Percentiles rank a stretch among this genome's conserved stretches.
Conservation (phyloP, 768 basidiomycete genomes). For the Chlorophyllum brunneum region DNA sequence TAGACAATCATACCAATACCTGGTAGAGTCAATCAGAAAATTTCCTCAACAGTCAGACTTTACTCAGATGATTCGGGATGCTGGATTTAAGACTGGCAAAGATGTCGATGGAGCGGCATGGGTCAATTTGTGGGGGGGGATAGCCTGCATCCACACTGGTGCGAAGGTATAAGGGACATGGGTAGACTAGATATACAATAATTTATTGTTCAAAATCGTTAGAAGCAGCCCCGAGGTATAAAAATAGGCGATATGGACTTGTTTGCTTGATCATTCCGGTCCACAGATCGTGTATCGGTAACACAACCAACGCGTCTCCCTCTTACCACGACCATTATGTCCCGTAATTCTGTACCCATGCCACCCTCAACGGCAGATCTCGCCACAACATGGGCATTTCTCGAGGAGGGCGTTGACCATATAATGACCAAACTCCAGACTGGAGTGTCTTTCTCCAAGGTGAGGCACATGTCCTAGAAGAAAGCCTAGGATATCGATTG, state of each 20-base stretch:
- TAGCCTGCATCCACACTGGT: conserved; percentile 81
- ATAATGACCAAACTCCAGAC: conserved; percentile 91
- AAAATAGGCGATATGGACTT: conserved; percentile 14
- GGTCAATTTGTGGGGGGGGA: conserved; percentile 83
- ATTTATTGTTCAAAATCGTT: not conserved
- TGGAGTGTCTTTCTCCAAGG: conserved; percentile 80
- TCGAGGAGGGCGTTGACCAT: conserved; percentile 86
- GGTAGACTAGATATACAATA: not conserved
- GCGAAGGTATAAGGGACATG: conserved; percentile 60
- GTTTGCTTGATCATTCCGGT: conserved; percentile 29
- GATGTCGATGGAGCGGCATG: conserved; percentile 81
- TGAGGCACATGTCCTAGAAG: conserved; percentile 19
- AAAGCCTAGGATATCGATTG: not conserved
- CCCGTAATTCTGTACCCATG: conserved; percentile 42
- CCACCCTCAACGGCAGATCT: conserved; percentile 70
- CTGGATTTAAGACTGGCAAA: conserved; percentile 73
- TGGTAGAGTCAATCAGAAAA: conserved; percentile 93
- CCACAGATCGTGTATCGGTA: not conserved
- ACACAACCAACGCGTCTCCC: conserved; percentile 15
- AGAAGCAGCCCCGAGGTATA: not conserved
- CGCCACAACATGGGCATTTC: conserved; percentile 82
- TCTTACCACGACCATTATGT: conserved; percentile 27
- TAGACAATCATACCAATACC: conserved; percentile 92
- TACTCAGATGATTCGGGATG: conserved; percentile 82
- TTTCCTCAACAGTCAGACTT: conserved; percentile 90